Conservation (phyloP, 345 rosid genomes). For the Eutrema yunnanense region DNA sequence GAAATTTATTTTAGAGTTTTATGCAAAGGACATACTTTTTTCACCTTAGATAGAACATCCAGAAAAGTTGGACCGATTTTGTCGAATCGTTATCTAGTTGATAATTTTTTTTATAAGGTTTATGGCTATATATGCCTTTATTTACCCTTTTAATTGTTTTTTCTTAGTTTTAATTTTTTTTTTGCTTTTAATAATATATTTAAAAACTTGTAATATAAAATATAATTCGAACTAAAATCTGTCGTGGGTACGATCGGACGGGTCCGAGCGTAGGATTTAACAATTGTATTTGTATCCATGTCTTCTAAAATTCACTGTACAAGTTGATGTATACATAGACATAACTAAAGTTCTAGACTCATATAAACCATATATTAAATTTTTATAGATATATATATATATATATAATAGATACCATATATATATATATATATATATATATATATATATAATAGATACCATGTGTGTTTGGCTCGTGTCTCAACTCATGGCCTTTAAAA, state of each 20-base stretch:
- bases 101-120: no score
- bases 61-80: neutral
- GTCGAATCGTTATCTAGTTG: neutral
- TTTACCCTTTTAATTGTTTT: neutral
- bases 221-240: neutral
- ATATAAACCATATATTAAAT: neutral
- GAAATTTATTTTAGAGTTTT: neutral
- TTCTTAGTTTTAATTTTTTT: neutral
- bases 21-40: neutral
- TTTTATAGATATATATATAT: neutral
- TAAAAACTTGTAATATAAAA: neutral
- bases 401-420: neutral
- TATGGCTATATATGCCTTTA: neutral
- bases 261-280: neutral
- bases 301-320: conserved; percentile 18
- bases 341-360: neutral
- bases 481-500: conserved; percentile 24
- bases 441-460: neutral
- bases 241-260: neutral
- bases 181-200: neutral
- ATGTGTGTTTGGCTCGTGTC: conserved; percentile 25
- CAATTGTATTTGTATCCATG: neutral
- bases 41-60: neutral
- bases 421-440: neutral
- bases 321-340: conserved; percentile 13